A percentile compares a stretch with the other conserved stretches of the same genome.
Conservation (phyloP, 2,329 filamentous ascomycete species). For the Fusarium multiceps region DNA sequence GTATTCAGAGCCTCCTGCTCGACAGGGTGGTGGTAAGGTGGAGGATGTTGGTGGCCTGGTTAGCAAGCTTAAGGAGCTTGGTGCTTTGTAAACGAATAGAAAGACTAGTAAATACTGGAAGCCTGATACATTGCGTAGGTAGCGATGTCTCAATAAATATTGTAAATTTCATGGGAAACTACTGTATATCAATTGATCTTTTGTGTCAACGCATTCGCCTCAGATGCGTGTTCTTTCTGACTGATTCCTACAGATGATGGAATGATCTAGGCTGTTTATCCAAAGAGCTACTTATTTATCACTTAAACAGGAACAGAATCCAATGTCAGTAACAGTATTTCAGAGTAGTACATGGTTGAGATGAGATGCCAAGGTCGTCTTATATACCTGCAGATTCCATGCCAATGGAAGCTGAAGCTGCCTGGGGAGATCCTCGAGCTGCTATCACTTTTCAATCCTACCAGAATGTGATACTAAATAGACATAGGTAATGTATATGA, state of each 20-base stretch:
- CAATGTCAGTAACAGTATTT: neutral
- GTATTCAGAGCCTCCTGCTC: conserved; percentile 78
- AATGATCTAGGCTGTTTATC: neutral
- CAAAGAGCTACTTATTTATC: neutral
- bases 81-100: conserved; percentile 73
- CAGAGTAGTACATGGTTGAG: neutral
- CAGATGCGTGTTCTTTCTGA: neutral
- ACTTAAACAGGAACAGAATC: neutral
- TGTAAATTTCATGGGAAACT: neutral
- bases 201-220: neutral
- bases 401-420: neutral
- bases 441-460: neutral
- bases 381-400: neutral
- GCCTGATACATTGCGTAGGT: neutral
- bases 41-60: conserved; percentile 97
- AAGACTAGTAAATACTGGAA: conserved; percentile 7
- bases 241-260: neutral
- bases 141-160: neutral
- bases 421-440: neutral
- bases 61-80: conserved; percentile 92
- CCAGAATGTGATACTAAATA: neutral
- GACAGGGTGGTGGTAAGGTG: conserved; percentile 96
- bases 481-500: neutral
- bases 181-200: neutral
- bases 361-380: neutral